A percentile compares a stretch with the other conserved stretches of the same genome.
phyloP scores from a whole-genome alignment of 176 grass and related monocot species.

The Phyllostachys edulis region DNA sequence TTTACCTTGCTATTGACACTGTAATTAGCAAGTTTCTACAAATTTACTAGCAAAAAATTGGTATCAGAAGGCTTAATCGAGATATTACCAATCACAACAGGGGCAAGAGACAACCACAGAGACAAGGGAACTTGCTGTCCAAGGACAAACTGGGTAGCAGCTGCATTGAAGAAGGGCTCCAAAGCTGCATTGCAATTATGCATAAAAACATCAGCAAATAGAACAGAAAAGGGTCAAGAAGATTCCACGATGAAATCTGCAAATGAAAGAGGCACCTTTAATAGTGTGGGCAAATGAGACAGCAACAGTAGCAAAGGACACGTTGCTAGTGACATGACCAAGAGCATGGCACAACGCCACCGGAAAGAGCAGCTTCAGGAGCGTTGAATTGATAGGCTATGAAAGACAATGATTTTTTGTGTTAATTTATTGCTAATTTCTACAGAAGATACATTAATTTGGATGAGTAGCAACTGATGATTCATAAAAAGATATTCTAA shows the following conservation, averaged over 20 bases:
- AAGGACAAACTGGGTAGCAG: constrained; percentile 98
- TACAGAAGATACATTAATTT: neutral
- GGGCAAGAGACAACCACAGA: constrained; percentile 95
- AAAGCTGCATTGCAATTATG: constrained; percentile 59
- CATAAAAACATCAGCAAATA: constrained; percentile 26
- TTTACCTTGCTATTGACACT: neutral
- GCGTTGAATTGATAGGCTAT: constrained; percentile 72
- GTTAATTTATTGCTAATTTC: constrained; percentile 7
- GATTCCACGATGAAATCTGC: constrained; percentile 2
- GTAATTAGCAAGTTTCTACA: neutral
- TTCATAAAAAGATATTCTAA: neutral
- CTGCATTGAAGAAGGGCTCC: constrained; percentile 98
- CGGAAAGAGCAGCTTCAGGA: constrained; percentile 92
- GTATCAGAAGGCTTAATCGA: constrained; percentile 20
- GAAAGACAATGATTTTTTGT: neutral
- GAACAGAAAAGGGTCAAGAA: constrained; percentile 15
- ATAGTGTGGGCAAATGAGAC: constrained; percentile 98
- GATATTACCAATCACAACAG: constrained; percentile 90
- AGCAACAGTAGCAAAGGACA: constrained; percentile 92
- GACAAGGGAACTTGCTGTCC: constrained; percentile 83
- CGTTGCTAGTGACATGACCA: constrained; percentile 94
- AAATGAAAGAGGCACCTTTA: constrained; percentile 62
- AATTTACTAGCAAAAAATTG: neutral
- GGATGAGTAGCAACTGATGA: neutral
- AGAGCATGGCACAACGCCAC: constrained; percentile 91